Evolutionary conservation across 108 stramenopile species (phyloP), one percentile per base, ranked within the genome.

Genomic region (Licmophora abbreviata): DNA sequence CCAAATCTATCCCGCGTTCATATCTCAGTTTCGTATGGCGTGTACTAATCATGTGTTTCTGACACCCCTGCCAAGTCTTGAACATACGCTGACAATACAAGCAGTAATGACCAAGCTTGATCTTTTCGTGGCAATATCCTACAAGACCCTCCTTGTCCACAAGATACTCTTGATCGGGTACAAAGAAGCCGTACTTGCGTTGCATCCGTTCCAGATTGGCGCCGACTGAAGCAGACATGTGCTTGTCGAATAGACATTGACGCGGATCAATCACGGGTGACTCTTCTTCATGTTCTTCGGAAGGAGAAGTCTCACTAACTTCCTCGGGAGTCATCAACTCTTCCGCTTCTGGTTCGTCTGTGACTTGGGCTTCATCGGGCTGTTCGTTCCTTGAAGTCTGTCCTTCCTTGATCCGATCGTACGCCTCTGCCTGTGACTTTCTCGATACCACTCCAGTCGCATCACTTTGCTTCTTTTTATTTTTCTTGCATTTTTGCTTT

Each of bases 121-220:
- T 79, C 54, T 99, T 99, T 67, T 95, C 97, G 36, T 79, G 76
- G 57, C 85, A 77, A 66, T 99, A 99, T 10, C 79, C 80, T 21
- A 96, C 11, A 25, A 97, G 49, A 12, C 55, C 55, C 42, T 71
- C 72, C 50, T 76, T 54, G 60, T 97, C 94, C 14, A 52, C 53
- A 54, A 89, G 47, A 49, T 77, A 95, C 58, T 96, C 96, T 51
- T 58, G 44, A 52, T 97, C 96, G 8, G 97, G 97, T 40, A 99
- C 45, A 73, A 83, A 93, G 61, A 97, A 97, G 21, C 87, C 92
- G 65, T 81, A 85, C 12, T 71, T 66, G 4, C 41, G 29, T 14
- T 58, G 48, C 88, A 96, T 92, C 59, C 83, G 81, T 6, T 57
- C 49, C 22, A 93, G 60, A 53, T 84, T 90, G 15, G 35, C 76